Percentiles rank a stretch among this genome's conserved stretches.
Evolutionary conservation across 2,329 filamentous ascomycete species (phyloP).

Genomic region (Sporothrix dimorphospora): DNA sequence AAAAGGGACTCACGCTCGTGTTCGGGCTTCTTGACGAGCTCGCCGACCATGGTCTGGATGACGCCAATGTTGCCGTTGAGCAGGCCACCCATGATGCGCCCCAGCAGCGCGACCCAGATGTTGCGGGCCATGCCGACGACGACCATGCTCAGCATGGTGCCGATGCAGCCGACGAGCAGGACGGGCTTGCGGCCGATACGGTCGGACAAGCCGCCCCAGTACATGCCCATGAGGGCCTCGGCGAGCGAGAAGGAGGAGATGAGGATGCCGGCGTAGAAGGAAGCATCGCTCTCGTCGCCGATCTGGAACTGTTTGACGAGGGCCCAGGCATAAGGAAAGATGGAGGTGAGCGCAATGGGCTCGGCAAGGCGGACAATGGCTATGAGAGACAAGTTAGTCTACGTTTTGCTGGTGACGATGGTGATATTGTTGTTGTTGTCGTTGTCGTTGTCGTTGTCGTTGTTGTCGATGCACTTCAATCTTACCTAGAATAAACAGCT

Average conservation of each 20-base stretch:
- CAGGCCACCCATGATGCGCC: constrained; percentile 75
- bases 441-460: too few species aligned
- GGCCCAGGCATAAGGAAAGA: constrained; percentile 89
- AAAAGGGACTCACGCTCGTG: constrained; percentile 71
- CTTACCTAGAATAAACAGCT: constrained; percentile 84
- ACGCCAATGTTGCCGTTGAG: constrained; percentile 92
- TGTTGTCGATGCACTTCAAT: constrained; percentile 29
- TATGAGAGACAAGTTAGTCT: constrained; percentile 42
- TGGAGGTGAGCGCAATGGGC: constrained; percentile 88
- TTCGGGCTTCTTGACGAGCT: constrained; percentile 79
- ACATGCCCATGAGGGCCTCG: constrained; percentile 83
- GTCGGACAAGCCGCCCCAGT: constrained; percentile 85
- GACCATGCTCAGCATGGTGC: constrained; percentile 81
- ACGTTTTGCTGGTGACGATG: not conserved
- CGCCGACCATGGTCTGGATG: constrained; percentile 90
- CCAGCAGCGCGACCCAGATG: constrained; percentile 80
- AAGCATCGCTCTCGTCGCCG: constrained; percentile 73
- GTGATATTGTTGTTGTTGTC: not conserved
- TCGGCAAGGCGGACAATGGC: constrained; percentile 92
- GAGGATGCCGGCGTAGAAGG: constrained; percentile 84
- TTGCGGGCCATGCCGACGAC: constrained; percentile 81
- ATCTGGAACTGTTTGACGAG: constrained; percentile 77
- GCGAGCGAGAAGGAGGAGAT: constrained; percentile 84
- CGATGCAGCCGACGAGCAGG: constrained; percentile 76
- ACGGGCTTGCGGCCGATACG: constrained; percentile 83